A percentile compares a stretch with the other conserved stretches of the same genome.
phyloP scores from a whole-genome alignment of 2,329 filamentous ascomycete genomes.

The Colletotrichum brevisporum region DNA sequence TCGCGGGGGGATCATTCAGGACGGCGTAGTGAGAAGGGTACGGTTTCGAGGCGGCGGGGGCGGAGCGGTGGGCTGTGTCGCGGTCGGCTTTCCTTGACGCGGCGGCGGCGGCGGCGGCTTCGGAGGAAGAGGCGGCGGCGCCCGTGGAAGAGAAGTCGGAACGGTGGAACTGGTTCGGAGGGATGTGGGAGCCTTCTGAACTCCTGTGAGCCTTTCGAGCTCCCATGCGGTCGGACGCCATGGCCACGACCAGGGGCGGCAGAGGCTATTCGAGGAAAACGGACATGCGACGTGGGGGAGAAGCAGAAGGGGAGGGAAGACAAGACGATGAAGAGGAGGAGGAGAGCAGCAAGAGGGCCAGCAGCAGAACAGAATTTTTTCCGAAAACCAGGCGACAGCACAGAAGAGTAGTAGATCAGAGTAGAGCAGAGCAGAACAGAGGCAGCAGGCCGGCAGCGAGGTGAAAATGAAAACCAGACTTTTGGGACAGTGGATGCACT shows the following conservation, averaged over 20 bases:
- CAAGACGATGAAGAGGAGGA: constrained; percentile 1
- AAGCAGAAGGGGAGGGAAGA: neutral
- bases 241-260: constrained; percentile 36
- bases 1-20: constrained; percentile 41
- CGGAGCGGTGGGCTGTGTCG: constrained; percentile 41
- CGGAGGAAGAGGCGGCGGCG: constrained; percentile 32
- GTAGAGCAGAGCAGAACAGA: constrained; percentile 8
- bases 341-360: neutral
- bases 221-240: constrained; percentile 40
- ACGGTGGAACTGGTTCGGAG: constrained; percentile 32
- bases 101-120: constrained; percentile 2
- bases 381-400: neutral
- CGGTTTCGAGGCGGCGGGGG: constrained; percentile 39
- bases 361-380: neutral
- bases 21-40: constrained; percentile 39
- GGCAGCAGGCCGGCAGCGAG: constrained; percentile 3
- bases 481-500: constrained; percentile 40
- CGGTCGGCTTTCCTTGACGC: constrained; percentile 38
- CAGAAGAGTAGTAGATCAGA: neutral
- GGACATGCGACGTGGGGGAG: constrained; percentile 22
- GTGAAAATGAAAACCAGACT: constrained; percentile 37
- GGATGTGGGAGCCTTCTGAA: constrained; percentile 42
- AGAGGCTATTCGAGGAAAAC: constrained; percentile 22
- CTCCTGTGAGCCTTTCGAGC: constrained; percentile 42
- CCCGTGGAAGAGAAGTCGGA: constrained; percentile 15